These are phyloP conservation scores for Zygoascus hellenicus DNA, from an alignment of 1,139 yeast species.

Conservation along the genomic window DNA sequence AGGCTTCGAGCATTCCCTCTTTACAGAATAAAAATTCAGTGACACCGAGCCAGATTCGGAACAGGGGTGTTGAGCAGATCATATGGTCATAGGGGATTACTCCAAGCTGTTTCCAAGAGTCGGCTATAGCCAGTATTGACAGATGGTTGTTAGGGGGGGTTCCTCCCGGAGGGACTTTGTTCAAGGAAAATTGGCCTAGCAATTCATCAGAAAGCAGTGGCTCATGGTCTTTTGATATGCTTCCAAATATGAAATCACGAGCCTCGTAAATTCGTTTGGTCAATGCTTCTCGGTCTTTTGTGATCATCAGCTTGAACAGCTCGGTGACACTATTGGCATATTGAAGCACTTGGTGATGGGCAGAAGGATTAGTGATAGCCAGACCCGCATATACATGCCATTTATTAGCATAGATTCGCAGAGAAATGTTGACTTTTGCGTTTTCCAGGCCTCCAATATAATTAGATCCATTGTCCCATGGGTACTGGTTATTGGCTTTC, in stretches of 20 bases:
- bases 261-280: conserved; percentile 57
- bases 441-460: conserved; percentile 95
- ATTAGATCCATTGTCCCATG: conserved; percentile 73
- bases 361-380: conserved; percentile 92
- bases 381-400: conserved; percentile 99
- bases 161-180: conserved; percentile 68
- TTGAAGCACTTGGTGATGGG: conserved; percentile 85
- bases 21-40: conserved; percentile 86
- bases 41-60: conserved; percentile 89
- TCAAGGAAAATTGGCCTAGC: conserved; percentile 71
- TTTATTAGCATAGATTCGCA: conserved; percentile 84
- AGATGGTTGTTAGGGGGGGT: conserved; percentile 81
- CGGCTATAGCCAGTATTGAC: conserved; percentile 83
- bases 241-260: conserved; percentile 68
- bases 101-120: conserved; percentile 81
- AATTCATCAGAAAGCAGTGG: conserved; percentile 73
- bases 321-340: conserved; percentile 83
- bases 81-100: conserved; percentile 94
- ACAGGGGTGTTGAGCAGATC: conserved; percentile 90
- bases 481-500: conserved; percentile 76
- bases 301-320: conserved; percentile 75
- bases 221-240: conserved; percentile 47
- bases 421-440: conserved; percentile 87
- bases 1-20: conserved; percentile 71
- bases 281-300: conserved; percentile 56